Conservation (phyloP, 352 stramenopile species). For the Globisporangium solare region DNA sequence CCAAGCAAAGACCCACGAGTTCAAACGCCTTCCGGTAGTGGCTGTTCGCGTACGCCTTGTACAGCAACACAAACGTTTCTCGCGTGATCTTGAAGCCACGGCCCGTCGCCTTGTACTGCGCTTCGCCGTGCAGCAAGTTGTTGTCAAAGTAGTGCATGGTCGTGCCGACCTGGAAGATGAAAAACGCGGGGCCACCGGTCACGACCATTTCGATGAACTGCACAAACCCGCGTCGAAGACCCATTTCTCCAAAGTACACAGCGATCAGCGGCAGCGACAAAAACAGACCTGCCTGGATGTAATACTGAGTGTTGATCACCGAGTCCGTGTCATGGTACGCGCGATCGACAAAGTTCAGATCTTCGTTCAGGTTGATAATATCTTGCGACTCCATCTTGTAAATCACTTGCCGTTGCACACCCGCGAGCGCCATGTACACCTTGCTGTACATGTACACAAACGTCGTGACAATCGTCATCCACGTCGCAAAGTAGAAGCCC, state of each 20-base stretch:
- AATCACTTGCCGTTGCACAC: constrained; percentile 66
- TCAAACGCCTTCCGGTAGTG: constrained; percentile 83
- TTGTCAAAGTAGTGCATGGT: constrained; percentile 88
- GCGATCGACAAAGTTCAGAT: constrained; percentile 50
- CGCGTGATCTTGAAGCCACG: constrained; percentile 83
- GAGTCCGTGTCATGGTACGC: constrained; percentile 56
- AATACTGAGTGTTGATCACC: constrained; percentile 83
- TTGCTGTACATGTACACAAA: constrained; percentile 88
- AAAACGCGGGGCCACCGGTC: constrained; percentile 65
- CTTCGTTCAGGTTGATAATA: constrained; percentile 61
- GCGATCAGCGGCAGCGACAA: constrained; percentile 72
- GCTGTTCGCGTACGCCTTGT: constrained; percentile 69
- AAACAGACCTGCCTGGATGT: constrained; percentile 79
- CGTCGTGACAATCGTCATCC: constrained; percentile 86
- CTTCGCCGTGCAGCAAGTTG: constrained; percentile 73
- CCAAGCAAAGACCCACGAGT: constrained; percentile 62
- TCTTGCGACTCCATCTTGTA: constrained; percentile 70
- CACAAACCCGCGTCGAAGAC: constrained; percentile 56
- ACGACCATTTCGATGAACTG: constrained; percentile 80
- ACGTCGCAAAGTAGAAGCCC: constrained; percentile 83
- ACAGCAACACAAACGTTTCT: constrained; percentile 77
- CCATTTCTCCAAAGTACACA: constrained; percentile 81
- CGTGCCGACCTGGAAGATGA: constrained; percentile 78
- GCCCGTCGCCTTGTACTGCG: constrained; percentile 77
- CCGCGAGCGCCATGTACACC: constrained; percentile 71